Percentiles rank a stretch among this genome's conserved stretches.
Evolutionary conservation across 345 rosid genomes (phyloP).

Genomic region (Iberis pinnata): DNA sequence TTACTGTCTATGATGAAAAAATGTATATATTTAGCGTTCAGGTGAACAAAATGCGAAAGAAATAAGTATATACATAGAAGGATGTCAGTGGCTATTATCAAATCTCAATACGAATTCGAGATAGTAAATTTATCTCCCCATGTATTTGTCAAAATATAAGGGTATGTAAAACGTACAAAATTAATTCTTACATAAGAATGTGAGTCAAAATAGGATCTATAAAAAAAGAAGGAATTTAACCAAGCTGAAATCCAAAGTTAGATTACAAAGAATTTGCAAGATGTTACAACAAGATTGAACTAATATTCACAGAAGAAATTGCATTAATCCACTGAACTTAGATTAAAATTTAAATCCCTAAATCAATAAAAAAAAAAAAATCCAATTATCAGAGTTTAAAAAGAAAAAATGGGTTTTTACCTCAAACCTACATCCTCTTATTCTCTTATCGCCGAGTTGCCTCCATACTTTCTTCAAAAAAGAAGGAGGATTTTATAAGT

Average conservation of each 20-base stretch:
- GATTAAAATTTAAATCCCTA: constrained; percentile 6
- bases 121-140: no score
- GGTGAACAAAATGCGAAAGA: neutral
- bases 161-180: no score
- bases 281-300: constrained; percentile 9
- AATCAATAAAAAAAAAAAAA: constrained; percentile 12
- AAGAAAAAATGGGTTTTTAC: constrained; percentile 22
- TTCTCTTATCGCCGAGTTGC: constrained; percentile 31
- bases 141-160: no score
- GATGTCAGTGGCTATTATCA: no score
- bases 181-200: no score
- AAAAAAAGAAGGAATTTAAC: neutral
- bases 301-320: constrained; percentile 4
- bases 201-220: constrained; percentile 30
- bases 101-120: no score
- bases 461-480: constrained; percentile 10
- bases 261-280: constrained; percentile 21
- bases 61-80: no score
- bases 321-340: constrained; percentile 13
- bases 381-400: neutral
- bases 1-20: no score
- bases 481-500: constrained; percentile 8
- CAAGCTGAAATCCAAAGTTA: constrained; percentile 23
- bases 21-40: no score
- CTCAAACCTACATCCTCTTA: constrained; percentile 36